These are phyloP conservation scores for Beauveria brongniartii DNA, from an alignment of 2,329 filamentous ascomycete genomes.

Conservation along the genomic window DNA sequence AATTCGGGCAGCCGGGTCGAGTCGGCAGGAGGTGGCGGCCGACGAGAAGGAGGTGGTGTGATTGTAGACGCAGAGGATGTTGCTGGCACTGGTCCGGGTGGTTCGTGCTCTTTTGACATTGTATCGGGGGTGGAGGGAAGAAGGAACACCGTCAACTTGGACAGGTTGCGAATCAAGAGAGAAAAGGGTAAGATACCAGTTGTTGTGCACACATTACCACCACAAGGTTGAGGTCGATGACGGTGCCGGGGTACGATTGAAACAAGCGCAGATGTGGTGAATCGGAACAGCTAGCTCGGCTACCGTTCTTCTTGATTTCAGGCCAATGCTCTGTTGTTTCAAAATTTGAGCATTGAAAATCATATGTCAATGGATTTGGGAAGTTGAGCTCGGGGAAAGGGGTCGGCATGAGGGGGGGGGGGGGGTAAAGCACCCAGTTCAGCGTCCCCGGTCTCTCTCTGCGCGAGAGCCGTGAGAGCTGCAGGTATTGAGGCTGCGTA, in stretches of 20 bases:
- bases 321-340: neutral
- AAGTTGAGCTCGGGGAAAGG: constrained; percentile 5
- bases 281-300: neutral
- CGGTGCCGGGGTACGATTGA: neutral
- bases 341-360: neutral
- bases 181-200: neutral
- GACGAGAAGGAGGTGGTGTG: neutral
- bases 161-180: neutral
- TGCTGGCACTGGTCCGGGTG: neutral
- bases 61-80: neutral
- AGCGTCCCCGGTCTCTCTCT: neutral
- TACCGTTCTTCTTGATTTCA: neutral
- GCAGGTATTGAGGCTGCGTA: no score
- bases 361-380: neutral
- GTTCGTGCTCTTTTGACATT: neutral
- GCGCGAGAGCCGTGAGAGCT: no score
- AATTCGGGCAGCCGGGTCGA: constrained; percentile 33
- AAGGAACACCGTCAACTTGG: neutral
- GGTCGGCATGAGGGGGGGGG: neutral
- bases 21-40: neutral
- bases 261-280: neutral
- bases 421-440: neutral
- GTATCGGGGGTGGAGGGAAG: neutral
- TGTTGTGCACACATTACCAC: neutral
- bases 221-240: neutral